phyloP scores from a whole-genome alignment of 345 rosid genomes.

The Linum tenue region DNA sequence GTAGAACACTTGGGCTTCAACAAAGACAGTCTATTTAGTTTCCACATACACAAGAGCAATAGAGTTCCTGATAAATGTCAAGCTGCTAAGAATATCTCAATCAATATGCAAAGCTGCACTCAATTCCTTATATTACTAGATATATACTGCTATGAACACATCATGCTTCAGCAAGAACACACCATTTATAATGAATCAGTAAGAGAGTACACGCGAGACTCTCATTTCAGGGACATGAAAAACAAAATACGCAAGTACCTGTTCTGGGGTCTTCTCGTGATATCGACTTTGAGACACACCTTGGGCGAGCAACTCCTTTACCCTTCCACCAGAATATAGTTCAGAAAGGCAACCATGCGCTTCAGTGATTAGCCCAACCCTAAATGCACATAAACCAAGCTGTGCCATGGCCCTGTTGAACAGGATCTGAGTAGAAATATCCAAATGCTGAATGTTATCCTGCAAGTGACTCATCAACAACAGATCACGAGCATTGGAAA shows the following conservation, averaged over 20 bases:
- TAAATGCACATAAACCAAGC: constrained; percentile 91
- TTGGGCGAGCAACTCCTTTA: constrained; percentile 91
- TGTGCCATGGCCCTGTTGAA: constrained; percentile 95
- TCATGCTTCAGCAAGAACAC: not conserved
- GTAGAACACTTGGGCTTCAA: too few species aligned
- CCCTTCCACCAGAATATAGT: constrained; percentile 84
- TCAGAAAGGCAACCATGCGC: constrained; percentile 84
- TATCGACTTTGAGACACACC: constrained; percentile 89
- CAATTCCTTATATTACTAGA: constrained; percentile 6
- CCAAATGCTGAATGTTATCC: constrained; percentile 81
- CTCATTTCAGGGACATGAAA: not conserved
- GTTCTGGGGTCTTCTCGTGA: constrained; percentile 94
- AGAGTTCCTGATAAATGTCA: too few species aligned
- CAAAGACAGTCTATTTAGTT: too few species aligned
- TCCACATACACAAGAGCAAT: too few species aligned
- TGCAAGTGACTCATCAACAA: constrained; percentile 89
- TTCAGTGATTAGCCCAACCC: constrained; percentile 65
- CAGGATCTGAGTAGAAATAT: constrained; percentile 85
- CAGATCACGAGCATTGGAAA: constrained; percentile 66
- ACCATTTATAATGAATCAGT: not conserved
- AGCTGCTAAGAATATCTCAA: too few species aligned
- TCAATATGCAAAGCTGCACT: not conserved
- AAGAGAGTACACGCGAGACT: not conserved
- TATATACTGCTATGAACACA: not conserved
- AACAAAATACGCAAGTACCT: constrained; percentile 32